phyloP scores from a whole-genome alignment of 2,329 filamentous ascomycete species.

The Lojkania enalia region DNA sequence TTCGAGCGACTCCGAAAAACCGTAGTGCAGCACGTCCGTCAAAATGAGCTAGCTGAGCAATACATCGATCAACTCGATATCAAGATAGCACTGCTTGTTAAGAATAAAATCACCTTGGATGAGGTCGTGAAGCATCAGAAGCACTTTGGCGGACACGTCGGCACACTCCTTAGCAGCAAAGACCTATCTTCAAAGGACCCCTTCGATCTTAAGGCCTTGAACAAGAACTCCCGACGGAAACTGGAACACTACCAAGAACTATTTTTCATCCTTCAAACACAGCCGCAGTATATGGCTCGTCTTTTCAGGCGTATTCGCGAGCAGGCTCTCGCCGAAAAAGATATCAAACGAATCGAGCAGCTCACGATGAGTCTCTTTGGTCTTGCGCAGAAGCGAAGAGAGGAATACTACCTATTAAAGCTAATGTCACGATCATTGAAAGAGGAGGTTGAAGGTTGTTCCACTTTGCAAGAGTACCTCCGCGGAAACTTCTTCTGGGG shows the following conservation, averaged over 20 bases:
- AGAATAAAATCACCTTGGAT: slow-evolving; percentile 99
- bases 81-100: slow-evolving; percentile 96
- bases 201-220: slow-evolving; percentile 94
- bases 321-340: slow-evolving; percentile 83
- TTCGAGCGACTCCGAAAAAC: slow-evolving; percentile 94
- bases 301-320: slow-evolving; percentile 85
- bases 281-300: slow-evolving; percentile 89
- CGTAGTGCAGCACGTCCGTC: slow-evolving; percentile 93
- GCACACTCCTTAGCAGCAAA: slow-evolving; percentile 83
- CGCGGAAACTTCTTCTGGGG: slow-evolving; percentile 93
- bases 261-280: slow-evolving; percentile 96
- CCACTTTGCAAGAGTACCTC: slow-evolving; percentile 78
- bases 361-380: slow-evolving; percentile 96
- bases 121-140: slow-evolving; percentile 97
- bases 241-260: slow-evolving; percentile 96
- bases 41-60: slow-evolving; percentile 95
- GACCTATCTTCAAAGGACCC: slow-evolving; percentile 87
- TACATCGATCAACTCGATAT: slow-evolving; percentile 99
- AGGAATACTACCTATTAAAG: slow-evolving; percentile 96
- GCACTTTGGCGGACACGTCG: slow-evolving; percentile 89
- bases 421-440: slow-evolving; percentile 79
- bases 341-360: slow-evolving; percentile 88
- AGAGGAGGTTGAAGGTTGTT: slow-evolving; percentile 79
- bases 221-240: slow-evolving; percentile 94
- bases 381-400: slow-evolving; percentile 92